These are phyloP conservation scores for Pleomassaria siparia DNA, from an alignment of 2,329 filamentous ascomycete species.

Conservation along the genomic window DNA sequence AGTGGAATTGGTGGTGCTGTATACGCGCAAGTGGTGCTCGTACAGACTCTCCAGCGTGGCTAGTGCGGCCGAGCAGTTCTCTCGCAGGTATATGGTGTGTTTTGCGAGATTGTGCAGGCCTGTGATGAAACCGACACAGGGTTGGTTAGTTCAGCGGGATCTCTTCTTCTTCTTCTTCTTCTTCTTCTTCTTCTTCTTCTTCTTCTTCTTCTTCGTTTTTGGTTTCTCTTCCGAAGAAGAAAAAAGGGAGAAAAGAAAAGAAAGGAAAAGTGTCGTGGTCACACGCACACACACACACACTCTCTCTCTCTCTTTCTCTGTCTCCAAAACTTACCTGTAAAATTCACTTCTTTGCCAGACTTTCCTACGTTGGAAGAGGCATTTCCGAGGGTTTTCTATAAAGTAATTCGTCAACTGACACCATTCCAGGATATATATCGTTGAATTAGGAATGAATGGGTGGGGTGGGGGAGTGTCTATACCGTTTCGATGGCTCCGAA, in stretches of 20 bases:
- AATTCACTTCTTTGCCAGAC: conserved; percentile 21
- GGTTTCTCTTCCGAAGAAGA: too few relatives aligned
- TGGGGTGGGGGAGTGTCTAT: conserved; percentile 8
- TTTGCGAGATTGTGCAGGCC: conserved; percentile 46
- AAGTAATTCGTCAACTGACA: not conserved
- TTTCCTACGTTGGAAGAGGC: conserved; percentile 20
- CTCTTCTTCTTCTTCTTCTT: conserved; percentile 21
- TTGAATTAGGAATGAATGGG: not conserved
- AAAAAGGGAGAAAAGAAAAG: too few relatives aligned
- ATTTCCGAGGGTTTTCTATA: conserved; percentile 23
- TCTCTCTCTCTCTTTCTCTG: too few relatives aligned
- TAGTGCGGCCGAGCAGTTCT: conserved; percentile 36
- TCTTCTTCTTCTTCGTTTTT: too few relatives aligned
- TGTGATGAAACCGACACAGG: too few relatives aligned
- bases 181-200: too few relatives aligned
- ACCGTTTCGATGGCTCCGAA: conserved; percentile 38
- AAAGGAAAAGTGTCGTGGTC: too few relatives aligned
- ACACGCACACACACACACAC: too few relatives aligned
- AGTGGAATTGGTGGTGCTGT: too few relatives aligned
- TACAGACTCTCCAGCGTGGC: conserved; percentile 28
- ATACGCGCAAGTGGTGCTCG: conserved; percentile 17
- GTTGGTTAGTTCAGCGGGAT: too few relatives aligned
- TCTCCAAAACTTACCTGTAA: too few relatives aligned
- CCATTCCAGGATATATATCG: too few relatives aligned
- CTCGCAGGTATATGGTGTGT: conserved; percentile 41